A percentile compares a stretch with the other conserved stretches of the same genome.
Evolutionary conservation across 2,329 filamentous ascomycete species (phyloP).

Genomic region (Pezicula radicicola): DNA sequence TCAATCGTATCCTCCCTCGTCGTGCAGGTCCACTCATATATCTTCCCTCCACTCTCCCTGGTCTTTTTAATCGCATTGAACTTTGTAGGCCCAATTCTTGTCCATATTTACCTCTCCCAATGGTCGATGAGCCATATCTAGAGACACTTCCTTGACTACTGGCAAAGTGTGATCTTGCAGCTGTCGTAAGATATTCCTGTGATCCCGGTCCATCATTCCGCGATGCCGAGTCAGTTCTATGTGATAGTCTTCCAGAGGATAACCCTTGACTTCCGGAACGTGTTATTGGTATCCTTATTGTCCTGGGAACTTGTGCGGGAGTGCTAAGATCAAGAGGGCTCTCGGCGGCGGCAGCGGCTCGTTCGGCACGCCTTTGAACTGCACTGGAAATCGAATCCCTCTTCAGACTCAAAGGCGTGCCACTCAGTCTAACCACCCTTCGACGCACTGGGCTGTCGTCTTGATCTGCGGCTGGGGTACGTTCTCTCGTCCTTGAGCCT

Average conservation of each 20-base stretch:
- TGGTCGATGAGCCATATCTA: constrained; percentile 45
- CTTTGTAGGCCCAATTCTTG: constrained; percentile 67
- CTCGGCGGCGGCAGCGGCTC: constrained; percentile 16
- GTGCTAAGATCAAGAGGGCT: constrained; percentile 27
- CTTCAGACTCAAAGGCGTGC: constrained; percentile 25
- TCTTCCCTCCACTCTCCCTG: constrained; percentile 71
- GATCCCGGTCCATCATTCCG: constrained; percentile 16
- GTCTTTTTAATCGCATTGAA: constrained; percentile 74
- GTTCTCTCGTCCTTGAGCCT: constrained; percentile 3
- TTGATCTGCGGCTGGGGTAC: constrained; percentile 11
- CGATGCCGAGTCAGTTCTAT: constrained; percentile 17
- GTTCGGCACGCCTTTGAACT: constrained; percentile 17
- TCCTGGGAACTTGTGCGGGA: constrained; percentile 25
- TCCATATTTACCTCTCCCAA: constrained; percentile 48
- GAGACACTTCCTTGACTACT: constrained; percentile 50
- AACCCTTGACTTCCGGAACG: constrained; percentile 19
- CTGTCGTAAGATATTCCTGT: constrained; percentile 40
- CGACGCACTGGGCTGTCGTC: constrained; percentile 24
- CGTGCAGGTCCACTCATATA: constrained; percentile 79
- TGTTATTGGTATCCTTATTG: constrained; percentile 23
- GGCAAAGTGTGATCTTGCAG: constrained; percentile 43
- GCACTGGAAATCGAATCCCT: constrained; percentile 25
- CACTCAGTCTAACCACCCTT: constrained; percentile 28
- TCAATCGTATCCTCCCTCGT: constrained; percentile 63
- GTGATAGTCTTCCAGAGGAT: constrained; percentile 23